Percentiles rank a stretch among this genome's conserved stretches.
phyloP scores from a whole-genome alignment of 306 rosid genomes.

The Lathyrus sativus region DNA sequence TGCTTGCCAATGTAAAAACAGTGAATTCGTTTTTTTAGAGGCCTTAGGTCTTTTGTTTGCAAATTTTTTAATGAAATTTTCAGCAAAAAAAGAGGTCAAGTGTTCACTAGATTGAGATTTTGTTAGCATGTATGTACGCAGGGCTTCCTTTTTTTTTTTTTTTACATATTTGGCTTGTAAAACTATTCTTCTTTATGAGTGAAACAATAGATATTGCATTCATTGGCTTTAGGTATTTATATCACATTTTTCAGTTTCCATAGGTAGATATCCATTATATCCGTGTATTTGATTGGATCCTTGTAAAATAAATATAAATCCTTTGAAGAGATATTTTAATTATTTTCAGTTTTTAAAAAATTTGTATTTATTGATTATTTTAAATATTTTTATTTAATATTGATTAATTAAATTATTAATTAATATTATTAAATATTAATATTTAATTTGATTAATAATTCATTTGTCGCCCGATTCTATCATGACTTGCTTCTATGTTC shows the following conservation, averaged over 20 bases:
- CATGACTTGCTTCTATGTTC: too few relatives aligned
- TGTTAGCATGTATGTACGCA: constrained; percentile 40
- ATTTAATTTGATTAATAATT: too few relatives aligned
- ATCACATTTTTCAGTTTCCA: neutral
- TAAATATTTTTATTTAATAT: too few relatives aligned
- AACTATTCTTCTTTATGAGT: constrained; percentile 32
- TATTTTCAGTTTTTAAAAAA: too few relatives aligned
- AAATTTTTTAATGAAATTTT: constrained; percentile 18
- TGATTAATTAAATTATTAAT: too few relatives aligned
- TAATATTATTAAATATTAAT: too few relatives aligned
- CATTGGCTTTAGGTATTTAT: neutral
- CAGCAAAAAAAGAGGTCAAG: constrained; percentile 19
- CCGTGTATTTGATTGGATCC: neutral
- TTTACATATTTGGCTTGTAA: constrained; percentile 40
- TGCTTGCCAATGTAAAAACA: constrained; percentile 34
- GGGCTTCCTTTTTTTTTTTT: constrained; percentile 28
- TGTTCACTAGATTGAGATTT: constrained; percentile 28
- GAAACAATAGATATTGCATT: constrained; percentile 28
- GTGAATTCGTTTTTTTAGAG: constrained; percentile 34
- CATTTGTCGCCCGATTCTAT: too few relatives aligned
- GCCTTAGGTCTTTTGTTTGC: constrained; percentile 39
- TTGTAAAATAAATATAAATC: neutral
- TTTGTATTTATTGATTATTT: too few relatives aligned
- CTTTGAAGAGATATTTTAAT: neutral
- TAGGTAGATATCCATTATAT: neutral